Evolutionary conservation across 2,329 filamentous ascomycete genomes (phyloP), one percentile per base, ranked within the genome.

Genomic region (Scedosporium aurantiacum): DNA sequence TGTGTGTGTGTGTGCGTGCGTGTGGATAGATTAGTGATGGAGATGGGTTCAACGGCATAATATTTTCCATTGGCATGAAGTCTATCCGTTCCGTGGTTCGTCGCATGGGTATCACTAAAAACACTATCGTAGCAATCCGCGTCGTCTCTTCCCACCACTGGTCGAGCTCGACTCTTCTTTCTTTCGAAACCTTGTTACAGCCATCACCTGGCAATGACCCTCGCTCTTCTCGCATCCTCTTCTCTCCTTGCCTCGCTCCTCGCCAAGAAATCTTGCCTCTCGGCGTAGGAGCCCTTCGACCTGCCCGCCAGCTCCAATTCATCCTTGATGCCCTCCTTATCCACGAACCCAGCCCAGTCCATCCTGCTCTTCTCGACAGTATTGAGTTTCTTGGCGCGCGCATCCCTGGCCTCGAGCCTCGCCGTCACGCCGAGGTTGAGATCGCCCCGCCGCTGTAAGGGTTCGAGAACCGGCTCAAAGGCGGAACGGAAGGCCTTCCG

Each of bases 311-410:
- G 75, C 71, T 81, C 80, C 62, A 89, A 75, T 70, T 89, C 86
- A 71, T 88, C 84, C 70, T 85, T 80, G 73, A 88, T 85, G 7
- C 86, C 86, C 71, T 87, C 85, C 70, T 86, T 82, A 72, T 89
- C 86, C 62, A 89, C 86, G 67, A 82, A 88, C 12, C 85, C 84
- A 2, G 85, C 86, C 86, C 86, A 89, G 71, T 89, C 86, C 81
- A 89, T 85, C 60, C 84, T 79, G 67, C 84, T 87, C 79, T 88
- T 88, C 73, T 89, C 85, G 16, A 88, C 83, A 16, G 85, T 86
- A 69, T 86, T 89, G 65, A 88, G 76, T 69, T 88, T 88, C 76
- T 82, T 84, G 12, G 63, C 63, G n/a, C 43, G 57, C 1, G 52
- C 56, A 6, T 58, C 60, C 60, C 75, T 77, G 58, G 79, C 76